Evolutionary conservation across 495 filamentous ascomycete species (phyloP).

Genomic region (Hypoxylon subgilvum): DNA sequence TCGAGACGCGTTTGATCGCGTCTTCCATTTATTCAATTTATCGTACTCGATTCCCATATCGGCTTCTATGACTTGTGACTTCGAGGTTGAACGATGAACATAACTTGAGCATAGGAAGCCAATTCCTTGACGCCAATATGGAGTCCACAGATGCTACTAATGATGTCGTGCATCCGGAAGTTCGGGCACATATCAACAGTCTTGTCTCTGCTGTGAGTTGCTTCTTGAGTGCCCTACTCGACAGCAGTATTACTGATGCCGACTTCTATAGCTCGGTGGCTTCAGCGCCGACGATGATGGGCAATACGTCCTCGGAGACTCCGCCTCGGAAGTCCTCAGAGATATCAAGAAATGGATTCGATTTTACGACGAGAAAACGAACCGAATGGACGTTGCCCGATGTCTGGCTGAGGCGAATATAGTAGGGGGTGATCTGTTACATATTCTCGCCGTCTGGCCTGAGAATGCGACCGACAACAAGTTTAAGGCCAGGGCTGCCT

Average conservation of each 20-base stretch:
- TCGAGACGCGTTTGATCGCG: slow-evolving; percentile 30
- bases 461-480: slow-evolving; percentile 72
- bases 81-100: slow-evolving; percentile 10
- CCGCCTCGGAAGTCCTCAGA: slow-evolving; percentile 87
- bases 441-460: slow-evolving; percentile 84
- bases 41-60: slow-evolving; percentile 8
- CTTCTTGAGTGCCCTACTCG: slow-evolving; percentile 5
- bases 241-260: neutral
- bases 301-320: slow-evolving; percentile 86
- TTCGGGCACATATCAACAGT: slow-evolving; percentile 87
- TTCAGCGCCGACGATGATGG: slow-evolving; percentile 76
- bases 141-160: slow-evolving; percentile 56
- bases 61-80: slow-evolving; percentile 17
- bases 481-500: slow-evolving; percentile 70
- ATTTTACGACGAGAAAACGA: slow-evolving; percentile 91
- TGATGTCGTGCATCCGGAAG: slow-evolving; percentile 80
- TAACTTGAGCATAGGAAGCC: slow-evolving; percentile 26
- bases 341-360: slow-evolving; percentile 94
- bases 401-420: slow-evolving; percentile 92
- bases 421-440: slow-evolving; percentile 85
- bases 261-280: slow-evolving; percentile 76
- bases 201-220: slow-evolving; percentile 85
- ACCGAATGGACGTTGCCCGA: slow-evolving; percentile 92
- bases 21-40: slow-evolving; percentile 33
- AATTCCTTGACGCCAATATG: slow-evolving; percentile 48